phyloP scores from a whole-genome alignment of 2,329 filamentous ascomycete genomes.

The Xylaria sp. region DNA sequence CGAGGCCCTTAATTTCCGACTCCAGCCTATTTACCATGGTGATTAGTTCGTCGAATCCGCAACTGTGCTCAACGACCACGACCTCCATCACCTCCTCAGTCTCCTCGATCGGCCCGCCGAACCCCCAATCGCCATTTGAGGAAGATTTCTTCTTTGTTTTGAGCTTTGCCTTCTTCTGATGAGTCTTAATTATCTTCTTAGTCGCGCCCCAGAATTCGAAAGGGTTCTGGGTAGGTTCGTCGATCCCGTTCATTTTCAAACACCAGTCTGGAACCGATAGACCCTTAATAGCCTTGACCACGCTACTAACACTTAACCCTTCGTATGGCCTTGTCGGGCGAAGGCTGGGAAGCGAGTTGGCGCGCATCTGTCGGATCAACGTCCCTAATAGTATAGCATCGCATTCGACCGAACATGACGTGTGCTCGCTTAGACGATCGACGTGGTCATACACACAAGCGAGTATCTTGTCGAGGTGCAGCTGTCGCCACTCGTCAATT shows the following conservation, averaged over 20 bases:
- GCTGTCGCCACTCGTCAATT: slow-evolving; percentile 23
- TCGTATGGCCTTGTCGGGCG: slow-evolving; percentile 23
- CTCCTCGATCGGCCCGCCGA: slow-evolving; percentile 7
- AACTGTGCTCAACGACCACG: slow-evolving; percentile 19
- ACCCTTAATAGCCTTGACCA: slow-evolving; percentile 14
- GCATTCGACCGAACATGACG: slow-evolving; percentile 22
- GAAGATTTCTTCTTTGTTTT: slow-evolving; percentile 6
- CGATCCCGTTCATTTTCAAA: neutral
- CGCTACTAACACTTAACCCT: slow-evolving; percentile 14
- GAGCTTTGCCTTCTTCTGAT: slow-evolving; percentile 1
- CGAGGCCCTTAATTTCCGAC: slow-evolving; percentile 24
- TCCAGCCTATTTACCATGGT: slow-evolving; percentile 19
- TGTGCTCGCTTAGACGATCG: slow-evolving; percentile 17
- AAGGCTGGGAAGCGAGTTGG: slow-evolving; percentile 21
- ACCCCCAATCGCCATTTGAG: neutral
- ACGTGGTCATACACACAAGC: slow-evolving; percentile 22
- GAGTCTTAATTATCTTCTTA: neutral
- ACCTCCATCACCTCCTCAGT: slow-evolving; percentile 16
- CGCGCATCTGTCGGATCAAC: slow-evolving; percentile 20
- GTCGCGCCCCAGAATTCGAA: slow-evolving; percentile 25
- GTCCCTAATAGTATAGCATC: slow-evolving; percentile 30
- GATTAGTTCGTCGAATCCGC: slow-evolving; percentile 27
- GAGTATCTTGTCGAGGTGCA: slow-evolving; percentile 26
- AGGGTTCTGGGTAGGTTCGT: slow-evolving; percentile 11
- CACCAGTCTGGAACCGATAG: slow-evolving; percentile 26